Conservation (phyloP, 768 basidiomycete species). For the Boletus vermiculosoides region DNA sequence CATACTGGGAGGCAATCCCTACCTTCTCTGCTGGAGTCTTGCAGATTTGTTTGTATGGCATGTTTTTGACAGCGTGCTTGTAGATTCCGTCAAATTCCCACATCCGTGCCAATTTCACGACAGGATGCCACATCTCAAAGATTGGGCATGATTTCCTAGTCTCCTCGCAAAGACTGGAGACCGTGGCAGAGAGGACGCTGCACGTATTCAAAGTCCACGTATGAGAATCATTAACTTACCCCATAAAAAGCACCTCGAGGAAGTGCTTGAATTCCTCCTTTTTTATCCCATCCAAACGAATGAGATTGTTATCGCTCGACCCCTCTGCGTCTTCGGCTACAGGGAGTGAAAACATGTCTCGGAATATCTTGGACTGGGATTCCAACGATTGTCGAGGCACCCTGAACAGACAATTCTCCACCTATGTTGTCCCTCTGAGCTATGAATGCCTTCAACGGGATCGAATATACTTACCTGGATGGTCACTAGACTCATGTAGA, state of each 20-base stretch:
- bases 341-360: conserved; percentile 28
- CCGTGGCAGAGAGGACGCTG: neutral
- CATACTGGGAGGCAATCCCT: conserved; percentile 29
- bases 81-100: conserved; percentile 38
- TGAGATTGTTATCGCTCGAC: conserved; percentile 19
- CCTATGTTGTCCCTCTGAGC: conserved; percentile 15
- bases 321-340: conserved; percentile 16
- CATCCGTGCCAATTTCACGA: conserved; percentile 39
- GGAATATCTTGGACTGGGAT: conserved; percentile 25
- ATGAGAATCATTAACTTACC: conserved; percentile 3
- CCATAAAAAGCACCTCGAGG: conserved; percentile 22
- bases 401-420: conserved; percentile 28
- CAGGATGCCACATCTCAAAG: conserved; percentile 36
- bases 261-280: conserved; percentile 27
- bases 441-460: neutral
- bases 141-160: neutral
- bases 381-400: conserved; percentile 26
- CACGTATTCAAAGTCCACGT: neutral
- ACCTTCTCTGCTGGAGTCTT: conserved; percentile 25
- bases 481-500: conserved; percentile 11
- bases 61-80: conserved; percentile 27
- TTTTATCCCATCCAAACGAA: conserved; percentile 23
- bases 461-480: conserved; percentile 1
- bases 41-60: conserved; percentile 18
- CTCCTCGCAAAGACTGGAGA: neutral